Evolutionary conservation across 371 early-diverging fungal species (phyloP), one percentile per base, ranked within the genome.

Genomic region (Lichtheimia corymbifera): DNA sequence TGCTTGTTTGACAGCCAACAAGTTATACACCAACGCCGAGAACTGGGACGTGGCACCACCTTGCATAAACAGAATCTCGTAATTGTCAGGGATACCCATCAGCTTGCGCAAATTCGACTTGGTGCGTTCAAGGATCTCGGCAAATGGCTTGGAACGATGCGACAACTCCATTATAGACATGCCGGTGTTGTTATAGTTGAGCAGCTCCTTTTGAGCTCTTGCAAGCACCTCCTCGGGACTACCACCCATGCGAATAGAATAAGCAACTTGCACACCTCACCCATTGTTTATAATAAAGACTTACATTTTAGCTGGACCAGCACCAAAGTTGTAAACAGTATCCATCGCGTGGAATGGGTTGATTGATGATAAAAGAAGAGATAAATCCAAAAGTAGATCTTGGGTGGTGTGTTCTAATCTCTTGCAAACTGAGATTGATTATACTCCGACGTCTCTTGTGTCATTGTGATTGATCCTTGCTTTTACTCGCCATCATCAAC

Each of bases 31-130:
- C 2, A 93, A 77, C 4, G 94, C 88, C 0, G 95, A 87, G 75
- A 97, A 98, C 79, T 93, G 94, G 9, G 93, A 88, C 18, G 93
- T 89, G 3, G 94, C 98, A 42, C 98, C 98, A 59, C 98, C 97
- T 73, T 96, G 96, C 90, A 96, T 89, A 70, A 95, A 98, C 53
- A 95, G 62, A 53, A 97, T 84, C 52, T 86, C 79, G 80, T 97
- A 95, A 79, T 92, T 89, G 62, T 78, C 76, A n/a, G 97, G 97
- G 50, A 98, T 85, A 18, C 80, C 65, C 59, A 96, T 77, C 18
- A 97, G 74, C 12, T 77, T 49, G 4, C 85, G 79, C 50, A 96
- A 82, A 22, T 91, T 81, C 2, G 72, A 67, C 64, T 94, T 88
- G 22, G 96, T 89, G 30, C 79, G 76, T 53, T 80, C 77, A 56